These are phyloP conservation scores for Fusarium sp. DNA, from an alignment of 2,329 filamentous ascomycete genomes.

Conservation along the genomic window DNA sequence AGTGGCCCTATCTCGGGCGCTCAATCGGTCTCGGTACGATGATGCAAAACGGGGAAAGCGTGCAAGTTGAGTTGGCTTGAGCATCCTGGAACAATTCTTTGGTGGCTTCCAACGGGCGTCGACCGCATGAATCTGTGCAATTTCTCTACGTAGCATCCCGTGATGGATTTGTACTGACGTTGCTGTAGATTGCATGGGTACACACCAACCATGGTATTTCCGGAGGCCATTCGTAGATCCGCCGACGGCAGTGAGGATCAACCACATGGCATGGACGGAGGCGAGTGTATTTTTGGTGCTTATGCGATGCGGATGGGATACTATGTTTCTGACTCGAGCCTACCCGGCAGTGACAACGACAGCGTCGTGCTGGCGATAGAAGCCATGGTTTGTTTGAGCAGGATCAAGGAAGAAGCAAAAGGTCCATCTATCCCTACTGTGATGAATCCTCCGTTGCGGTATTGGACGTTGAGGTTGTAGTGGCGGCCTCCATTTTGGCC, in stretches of 20 bases:
- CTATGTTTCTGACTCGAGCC: not conserved
- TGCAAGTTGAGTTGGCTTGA: not conserved
- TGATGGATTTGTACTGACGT: conserved; percentile 9
- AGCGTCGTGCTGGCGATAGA: not conserved
- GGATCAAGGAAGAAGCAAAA: not conserved
- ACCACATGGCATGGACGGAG: conserved; percentile 3
- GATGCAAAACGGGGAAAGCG: conserved; percentile 24
- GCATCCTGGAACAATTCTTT: not conserved
- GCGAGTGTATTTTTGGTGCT: conserved; percentile 30
- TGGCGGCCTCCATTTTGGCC: not conserved
- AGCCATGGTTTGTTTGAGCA: not conserved
- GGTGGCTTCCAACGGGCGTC: not conserved
- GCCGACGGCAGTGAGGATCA: conserved; percentile 14
- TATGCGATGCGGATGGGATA: not conserved
- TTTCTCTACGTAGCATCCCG: conserved; percentile 35
- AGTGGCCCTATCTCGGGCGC: conserved; percentile 15
- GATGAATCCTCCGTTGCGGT: not conserved
- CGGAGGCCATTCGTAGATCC: conserved; percentile 25
- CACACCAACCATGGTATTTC: conserved; percentile 8
- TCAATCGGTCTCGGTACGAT: conserved; percentile 17
- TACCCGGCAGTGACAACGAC: not conserved
- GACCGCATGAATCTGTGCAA: conserved; percentile 13
- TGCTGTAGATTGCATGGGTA: conserved; percentile 6
- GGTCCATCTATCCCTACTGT: not conserved
- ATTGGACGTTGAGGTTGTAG: not conserved